Evolutionary conservation across 164 flowering plant species (phyloP).

Genomic region (Aristolochia californica): DNA sequence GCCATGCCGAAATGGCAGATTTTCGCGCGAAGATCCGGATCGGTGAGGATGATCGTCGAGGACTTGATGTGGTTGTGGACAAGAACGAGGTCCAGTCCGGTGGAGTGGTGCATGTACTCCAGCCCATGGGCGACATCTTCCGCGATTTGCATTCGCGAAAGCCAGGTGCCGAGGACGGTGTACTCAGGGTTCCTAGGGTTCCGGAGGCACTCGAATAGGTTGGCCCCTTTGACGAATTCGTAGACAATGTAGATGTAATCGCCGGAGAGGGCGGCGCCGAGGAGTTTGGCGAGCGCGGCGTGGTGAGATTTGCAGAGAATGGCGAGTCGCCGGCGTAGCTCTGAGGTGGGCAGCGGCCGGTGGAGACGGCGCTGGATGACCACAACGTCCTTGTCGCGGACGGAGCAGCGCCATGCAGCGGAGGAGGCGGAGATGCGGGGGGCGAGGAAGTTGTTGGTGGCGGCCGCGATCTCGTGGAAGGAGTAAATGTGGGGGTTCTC

Average conservation of each 20-base stretch:
- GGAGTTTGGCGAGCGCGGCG: slow-evolving; percentile 45
- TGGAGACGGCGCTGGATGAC: slow-evolving; percentile 55
- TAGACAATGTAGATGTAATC: slow-evolving; percentile 64
- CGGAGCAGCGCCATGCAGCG: slow-evolving; percentile 56
- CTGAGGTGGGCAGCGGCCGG: slow-evolving; percentile 20
- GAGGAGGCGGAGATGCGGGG: slow-evolving; percentile 36
- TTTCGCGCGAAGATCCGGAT: slow-evolving; percentile 45
- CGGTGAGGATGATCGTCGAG: slow-evolving; percentile 50
- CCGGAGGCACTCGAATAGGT: slow-evolving; percentile 43
- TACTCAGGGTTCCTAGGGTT: slow-evolving; percentile 50
- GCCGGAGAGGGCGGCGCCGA: slow-evolving; percentile 61
- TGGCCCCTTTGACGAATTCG: slow-evolving; percentile 53
- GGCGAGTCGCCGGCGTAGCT: slow-evolving; percentile 30
- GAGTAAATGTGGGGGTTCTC: slow-evolving; percentile 35
- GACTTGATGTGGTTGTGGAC: slow-evolving; percentile 70
- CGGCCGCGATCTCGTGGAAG: slow-evolving; percentile 37
- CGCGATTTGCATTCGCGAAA: slow-evolving; percentile 71
- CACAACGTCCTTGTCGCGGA: slow-evolving; percentile 35
- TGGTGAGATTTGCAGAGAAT: slow-evolving; percentile 58
- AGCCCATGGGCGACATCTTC: slow-evolving; percentile 72
- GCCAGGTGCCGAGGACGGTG: slow-evolving; percentile 64
- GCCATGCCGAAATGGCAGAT: slow-evolving; percentile 82
- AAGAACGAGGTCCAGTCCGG: slow-evolving; percentile 25
- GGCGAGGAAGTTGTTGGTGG: slow-evolving; percentile 41
- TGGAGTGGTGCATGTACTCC: slow-evolving; percentile 69